phyloP scores from a whole-genome alignment of 331 rosid genomes.

The Quercus lobata region DNA sequence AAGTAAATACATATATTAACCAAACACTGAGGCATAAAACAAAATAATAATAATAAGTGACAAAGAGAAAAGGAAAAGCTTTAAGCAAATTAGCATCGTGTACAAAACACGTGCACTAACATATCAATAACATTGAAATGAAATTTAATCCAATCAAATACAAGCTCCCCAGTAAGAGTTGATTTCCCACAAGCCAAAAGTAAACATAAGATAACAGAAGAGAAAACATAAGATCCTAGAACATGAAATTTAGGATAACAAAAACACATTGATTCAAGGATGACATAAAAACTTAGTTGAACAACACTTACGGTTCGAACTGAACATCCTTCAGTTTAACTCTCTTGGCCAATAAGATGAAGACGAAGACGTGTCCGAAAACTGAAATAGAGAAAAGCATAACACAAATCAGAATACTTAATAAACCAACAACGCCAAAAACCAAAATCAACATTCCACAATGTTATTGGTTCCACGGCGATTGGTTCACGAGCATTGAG shows the following conservation, averaged over 20 bases:
- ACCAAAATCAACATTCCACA: background rate
- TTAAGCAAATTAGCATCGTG: too few species aligned
- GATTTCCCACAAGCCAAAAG: background rate
- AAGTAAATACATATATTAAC: background rate
- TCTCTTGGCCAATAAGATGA: background rate
- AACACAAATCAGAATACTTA: background rate
- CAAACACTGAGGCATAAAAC: background rate
- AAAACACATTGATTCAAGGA: background rate
- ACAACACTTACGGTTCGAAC: constrained; percentile 73
- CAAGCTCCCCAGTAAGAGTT: background rate
- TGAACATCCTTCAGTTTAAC: constrained; percentile 50
- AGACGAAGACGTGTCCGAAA: background rate
- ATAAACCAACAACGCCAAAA: background rate
- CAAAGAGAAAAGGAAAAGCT: too few species aligned
- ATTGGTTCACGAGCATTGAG: too few species aligned
- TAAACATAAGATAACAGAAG: background rate
- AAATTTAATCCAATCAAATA: background rate
- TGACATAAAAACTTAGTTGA: too few species aligned
- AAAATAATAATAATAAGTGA: too few species aligned
- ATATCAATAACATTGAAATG: too few species aligned
- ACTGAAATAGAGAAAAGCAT: background rate
- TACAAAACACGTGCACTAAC: too few species aligned
- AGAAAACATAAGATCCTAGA: background rate
- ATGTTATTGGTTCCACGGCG: background rate
- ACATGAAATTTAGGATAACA: background rate